These are phyloP conservation scores for Termitomyces sp. DNA, from an alignment of 768 basidiomycete species.

Conservation along the genomic window DNA sequence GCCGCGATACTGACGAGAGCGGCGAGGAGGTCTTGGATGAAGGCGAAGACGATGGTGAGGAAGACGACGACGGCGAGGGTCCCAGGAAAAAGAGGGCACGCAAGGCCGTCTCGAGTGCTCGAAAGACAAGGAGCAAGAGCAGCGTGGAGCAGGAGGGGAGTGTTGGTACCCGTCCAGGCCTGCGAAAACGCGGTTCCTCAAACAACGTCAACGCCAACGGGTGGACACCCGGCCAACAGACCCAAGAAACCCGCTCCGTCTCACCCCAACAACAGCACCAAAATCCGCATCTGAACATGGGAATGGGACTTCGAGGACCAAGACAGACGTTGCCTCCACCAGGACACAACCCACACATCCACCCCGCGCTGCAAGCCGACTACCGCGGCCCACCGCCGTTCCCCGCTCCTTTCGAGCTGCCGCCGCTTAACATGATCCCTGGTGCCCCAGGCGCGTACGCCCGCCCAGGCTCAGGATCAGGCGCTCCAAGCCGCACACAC, in stretches of 20 bases:
- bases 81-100: constrained; percentile 58
- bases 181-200: constrained; percentile 15
- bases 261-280: constrained; percentile 15
- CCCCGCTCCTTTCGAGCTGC: constrained; percentile 57
- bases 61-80: constrained; percentile 38
- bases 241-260: constrained; percentile 9
- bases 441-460: constrained; percentile 24
- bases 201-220: constrained; percentile 7
- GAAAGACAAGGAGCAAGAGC: constrained; percentile 22
- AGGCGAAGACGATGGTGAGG: constrained; percentile 39
- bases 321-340: constrained; percentile 11
- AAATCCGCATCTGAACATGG: constrained; percentile 20
- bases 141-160: constrained; percentile 15
- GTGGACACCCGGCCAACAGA: constrained; percentile 1
- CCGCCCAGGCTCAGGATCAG: constrained; percentile 43
- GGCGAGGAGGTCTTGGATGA: constrained; percentile 36
- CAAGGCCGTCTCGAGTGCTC: constrained; percentile 29
- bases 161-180: constrained; percentile 16
- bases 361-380: constrained; percentile 18
- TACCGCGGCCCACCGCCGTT: constrained; percentile 17
- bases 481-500: constrained; percentile 71
- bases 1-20: constrained; percentile 34
- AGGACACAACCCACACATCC: constrained; percentile 16
- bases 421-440: constrained; percentile 43
- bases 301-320: constrained; percentile 21